Evolutionary conservation across 2,329 filamentous ascomycete species (phyloP).

Genomic region (Cephalotrichum gorgonifer): DNA sequence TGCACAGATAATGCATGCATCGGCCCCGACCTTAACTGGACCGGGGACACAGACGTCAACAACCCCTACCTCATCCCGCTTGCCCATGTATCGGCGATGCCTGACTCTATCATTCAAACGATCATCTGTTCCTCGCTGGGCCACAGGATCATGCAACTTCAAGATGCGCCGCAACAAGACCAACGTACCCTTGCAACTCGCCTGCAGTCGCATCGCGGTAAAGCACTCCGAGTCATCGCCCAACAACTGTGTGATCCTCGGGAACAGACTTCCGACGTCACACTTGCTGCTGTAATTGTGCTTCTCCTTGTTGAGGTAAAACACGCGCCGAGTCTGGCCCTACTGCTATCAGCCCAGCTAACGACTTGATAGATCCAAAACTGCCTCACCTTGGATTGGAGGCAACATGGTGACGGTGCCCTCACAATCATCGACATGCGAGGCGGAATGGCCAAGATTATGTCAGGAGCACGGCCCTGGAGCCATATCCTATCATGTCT

Average conservation of each 20-base stretch:
- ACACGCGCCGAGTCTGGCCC: not conserved
- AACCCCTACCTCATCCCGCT: not conserved
- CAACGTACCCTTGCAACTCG: not conserved
- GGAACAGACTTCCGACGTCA: not conserved
- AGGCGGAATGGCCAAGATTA: not conserved
- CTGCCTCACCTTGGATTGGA: not conserved
- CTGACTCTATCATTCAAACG: not conserved
- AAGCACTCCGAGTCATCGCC: slow-evolving; percentile 4
- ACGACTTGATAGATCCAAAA: not conserved
- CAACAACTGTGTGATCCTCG: slow-evolving; percentile 1
- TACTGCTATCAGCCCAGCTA: not conserved
- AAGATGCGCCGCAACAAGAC: not conserved
- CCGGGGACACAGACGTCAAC: too few relatives aligned
- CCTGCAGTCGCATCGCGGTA: not conserved
- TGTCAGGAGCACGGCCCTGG: not conserved
- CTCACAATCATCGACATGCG: not conserved
- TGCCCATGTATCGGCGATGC: not conserved
- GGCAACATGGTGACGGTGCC: not conserved
- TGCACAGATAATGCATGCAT: not conserved
- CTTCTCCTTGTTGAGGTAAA: slow-evolving; percentile 11
- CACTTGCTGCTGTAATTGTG: slow-evolving; percentile 6
- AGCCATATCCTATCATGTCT: not conserved
- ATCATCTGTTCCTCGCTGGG: not conserved
- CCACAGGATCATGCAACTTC: not conserved
- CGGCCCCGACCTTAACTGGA: not conserved